phyloP scores from a whole-genome alignment of 257 asterid species.

The Pogostemon cablin region DNA sequence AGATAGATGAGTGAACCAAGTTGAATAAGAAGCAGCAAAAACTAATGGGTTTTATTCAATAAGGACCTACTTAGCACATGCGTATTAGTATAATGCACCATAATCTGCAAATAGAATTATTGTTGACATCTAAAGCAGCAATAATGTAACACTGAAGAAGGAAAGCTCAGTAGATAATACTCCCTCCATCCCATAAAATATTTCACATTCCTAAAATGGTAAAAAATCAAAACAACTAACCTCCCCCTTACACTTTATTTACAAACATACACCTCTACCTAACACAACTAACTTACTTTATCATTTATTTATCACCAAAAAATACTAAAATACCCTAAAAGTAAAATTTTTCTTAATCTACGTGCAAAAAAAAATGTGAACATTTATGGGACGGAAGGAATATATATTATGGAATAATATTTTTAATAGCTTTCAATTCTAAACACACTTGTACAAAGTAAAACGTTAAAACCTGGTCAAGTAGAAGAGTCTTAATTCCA shows the following conservation, averaged over 20 bases:
- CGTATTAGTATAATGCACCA: constrained; percentile 11
- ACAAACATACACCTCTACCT: too few species aligned
- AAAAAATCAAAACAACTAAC: too few species aligned
- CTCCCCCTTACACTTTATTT: too few species aligned
- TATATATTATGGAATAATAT: background rate
- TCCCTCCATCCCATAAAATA: too few species aligned
- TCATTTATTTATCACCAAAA: too few species aligned
- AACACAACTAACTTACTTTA: too few species aligned
- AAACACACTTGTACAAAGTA: constrained; percentile 17
- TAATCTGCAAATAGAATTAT: constrained; percentile 1
- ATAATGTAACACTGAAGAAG: constrained; percentile 9
- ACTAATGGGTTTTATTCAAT: constrained; percentile 5
- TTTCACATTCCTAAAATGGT: background rate
- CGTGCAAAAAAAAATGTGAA: too few species aligned
- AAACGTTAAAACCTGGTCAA: constrained; percentile 80
- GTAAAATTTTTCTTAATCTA: too few species aligned
- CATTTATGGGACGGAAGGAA: background rate
- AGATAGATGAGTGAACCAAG: constrained; percentile 11
- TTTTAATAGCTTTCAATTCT: constrained; percentile 9
- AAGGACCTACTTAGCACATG: constrained; percentile 1
- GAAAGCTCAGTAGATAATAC: background rate
- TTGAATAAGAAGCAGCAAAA: constrained; percentile 20
- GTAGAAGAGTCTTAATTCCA: constrained; percentile 94
- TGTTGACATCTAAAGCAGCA: constrained; percentile 7
- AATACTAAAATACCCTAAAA: too few species aligned